These are phyloP conservation scores for Sphagnum contortum DNA, from an alignment of 225 moss, liverwort and hornwort genomes.

Conservation along the genomic window DNA sequence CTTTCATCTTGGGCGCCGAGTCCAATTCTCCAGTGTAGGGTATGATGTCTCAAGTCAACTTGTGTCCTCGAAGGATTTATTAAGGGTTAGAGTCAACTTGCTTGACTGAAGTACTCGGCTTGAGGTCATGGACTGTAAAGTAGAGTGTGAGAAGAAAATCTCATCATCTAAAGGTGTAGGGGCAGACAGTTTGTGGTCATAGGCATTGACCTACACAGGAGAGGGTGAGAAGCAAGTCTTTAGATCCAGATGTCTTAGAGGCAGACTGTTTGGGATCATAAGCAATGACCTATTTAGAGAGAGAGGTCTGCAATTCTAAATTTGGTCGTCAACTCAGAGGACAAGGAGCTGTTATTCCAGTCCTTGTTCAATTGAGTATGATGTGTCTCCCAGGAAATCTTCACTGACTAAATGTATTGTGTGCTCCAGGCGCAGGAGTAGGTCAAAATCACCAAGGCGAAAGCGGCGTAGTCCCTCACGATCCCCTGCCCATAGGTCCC, in stretches of 20 bases:
- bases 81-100: no score
- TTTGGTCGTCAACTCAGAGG: no score
- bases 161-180: neutral
- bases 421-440: conserved; percentile 71
- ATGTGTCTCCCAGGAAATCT: no score
- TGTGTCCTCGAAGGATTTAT: neutral
- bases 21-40: conserved; percentile 21
- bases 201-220: no score
- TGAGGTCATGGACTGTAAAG: conserved; percentile 5
- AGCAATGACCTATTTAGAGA: neutral
- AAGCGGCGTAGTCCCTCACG: conserved; percentile 65
- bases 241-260: neutral
- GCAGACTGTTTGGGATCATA: neutral
- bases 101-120: neutral
- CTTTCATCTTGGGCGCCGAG: conserved; percentile 63
- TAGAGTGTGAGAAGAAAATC: neutral
- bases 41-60: conserved; percentile 10
- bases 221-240: no score
- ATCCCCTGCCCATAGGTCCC: conserved; percentile 15
- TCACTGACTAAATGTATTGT: conserved; percentile 9
- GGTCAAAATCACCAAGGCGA: conserved; percentile 69
- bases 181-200: no score
- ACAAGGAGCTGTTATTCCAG: no score
- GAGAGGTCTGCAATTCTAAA: neutral
- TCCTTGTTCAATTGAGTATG: no score